Evolutionary conservation across 176 grass and related monocot species (phyloP).

Genomic region (Chrysopogon serrulatus): DNA sequence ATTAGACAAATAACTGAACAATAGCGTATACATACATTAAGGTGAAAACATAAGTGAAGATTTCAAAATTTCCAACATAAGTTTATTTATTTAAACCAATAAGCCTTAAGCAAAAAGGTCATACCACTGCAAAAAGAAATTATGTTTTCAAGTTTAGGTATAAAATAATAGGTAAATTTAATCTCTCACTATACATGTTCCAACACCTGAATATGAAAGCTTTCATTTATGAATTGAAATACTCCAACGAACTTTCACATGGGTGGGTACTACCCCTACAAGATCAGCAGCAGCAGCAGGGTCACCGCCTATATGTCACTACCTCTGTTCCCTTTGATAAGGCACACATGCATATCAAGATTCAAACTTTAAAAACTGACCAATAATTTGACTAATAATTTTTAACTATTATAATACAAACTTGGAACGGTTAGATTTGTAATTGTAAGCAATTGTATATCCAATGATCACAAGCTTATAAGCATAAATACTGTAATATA

Average conservation of each 20-base stretch:
- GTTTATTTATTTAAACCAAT: background rate
- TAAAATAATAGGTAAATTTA: background rate
- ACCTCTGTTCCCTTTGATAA: background rate
- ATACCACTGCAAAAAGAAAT: background rate
- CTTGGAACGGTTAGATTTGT: background rate
- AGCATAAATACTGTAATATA: background rate
- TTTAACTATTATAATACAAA: background rate
- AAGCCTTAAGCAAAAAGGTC: background rate
- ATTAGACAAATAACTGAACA: background rate
- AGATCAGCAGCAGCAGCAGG: background rate
- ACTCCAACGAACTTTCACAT: background rate
- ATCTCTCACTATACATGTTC: background rate
- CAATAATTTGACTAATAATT: background rate
- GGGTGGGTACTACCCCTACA: background rate
- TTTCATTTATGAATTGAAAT: conserved; percentile 7
- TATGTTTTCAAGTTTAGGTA: background rate
- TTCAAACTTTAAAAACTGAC: background rate
- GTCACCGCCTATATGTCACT: background rate
- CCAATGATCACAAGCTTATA: background rate
- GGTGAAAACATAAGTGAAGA: background rate
- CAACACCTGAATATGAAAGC: background rate
- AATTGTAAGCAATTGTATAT: background rate
- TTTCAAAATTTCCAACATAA: background rate
- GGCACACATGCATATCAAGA: background rate
- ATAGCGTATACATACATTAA: background rate